Conservation (phyloP, 169 alveolate species). For the Cryptosporidium sp. region DNA sequence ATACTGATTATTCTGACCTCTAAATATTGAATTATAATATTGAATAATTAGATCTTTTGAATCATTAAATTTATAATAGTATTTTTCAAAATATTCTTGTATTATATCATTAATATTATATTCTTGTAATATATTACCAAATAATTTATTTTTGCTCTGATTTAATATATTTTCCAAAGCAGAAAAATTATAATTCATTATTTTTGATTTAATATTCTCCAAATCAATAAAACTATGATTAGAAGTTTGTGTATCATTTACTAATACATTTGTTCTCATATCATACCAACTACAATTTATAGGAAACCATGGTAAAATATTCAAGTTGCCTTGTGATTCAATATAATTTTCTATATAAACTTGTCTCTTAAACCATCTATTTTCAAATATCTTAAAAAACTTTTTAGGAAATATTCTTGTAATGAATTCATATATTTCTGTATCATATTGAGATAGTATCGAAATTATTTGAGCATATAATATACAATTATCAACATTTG, state of each 20-base stretch:
- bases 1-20: background rate
- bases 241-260: background rate
- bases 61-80: background rate
- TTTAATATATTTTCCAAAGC: background rate
- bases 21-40: background rate
- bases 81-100: background rate
- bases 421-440: conserved; percentile 35
- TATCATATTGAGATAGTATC: conserved; percentile 56
- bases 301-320: conserved; percentile 66
- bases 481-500: conserved; percentile 13
- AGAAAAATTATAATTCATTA: background rate
- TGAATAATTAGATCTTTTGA: background rate
- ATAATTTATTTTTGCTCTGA: background rate
- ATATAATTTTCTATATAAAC: background rate
- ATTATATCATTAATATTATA: background rate
- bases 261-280: conserved; percentile 29
- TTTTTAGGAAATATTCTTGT: conserved; percentile 43
- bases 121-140: background rate
- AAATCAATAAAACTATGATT: background rate
- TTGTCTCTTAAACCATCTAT: conserved; percentile 30
- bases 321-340: background rate
- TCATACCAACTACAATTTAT: conserved; percentile 61
- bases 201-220: background rate
- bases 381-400: conserved; percentile 30
- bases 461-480: conserved; percentile 65